These are phyloP conservation scores for Pisolithus tinctorius DNA, from an alignment of 768 basidiomycete species.

Conservation along the genomic window DNA sequence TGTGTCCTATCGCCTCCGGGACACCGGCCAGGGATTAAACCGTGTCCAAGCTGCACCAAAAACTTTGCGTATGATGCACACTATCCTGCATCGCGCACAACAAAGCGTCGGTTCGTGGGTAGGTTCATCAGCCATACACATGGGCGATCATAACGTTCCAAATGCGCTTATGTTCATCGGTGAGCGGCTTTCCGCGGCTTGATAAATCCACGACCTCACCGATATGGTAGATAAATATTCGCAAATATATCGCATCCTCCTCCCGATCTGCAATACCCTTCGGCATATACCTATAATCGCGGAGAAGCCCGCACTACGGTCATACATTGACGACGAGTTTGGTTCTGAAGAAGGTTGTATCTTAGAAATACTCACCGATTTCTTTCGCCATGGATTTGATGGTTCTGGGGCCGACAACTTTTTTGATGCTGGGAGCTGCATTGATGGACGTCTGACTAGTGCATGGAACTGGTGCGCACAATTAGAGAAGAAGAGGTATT, in stretches of 20 bases:
- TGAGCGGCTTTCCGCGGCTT: constrained; percentile 9
- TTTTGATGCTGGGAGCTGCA: constrained; percentile 80
- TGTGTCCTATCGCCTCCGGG: constrained; percentile 70
- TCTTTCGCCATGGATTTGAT: constrained; percentile 85
- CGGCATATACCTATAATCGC: constrained; percentile 61
- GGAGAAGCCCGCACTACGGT: constrained; percentile 61
- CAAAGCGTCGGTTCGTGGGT: constrained; percentile 77
- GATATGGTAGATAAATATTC: constrained; percentile 67
- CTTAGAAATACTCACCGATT: constrained; percentile 71
- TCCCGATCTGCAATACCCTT: constrained; percentile 81
- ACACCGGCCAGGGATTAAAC: constrained; percentile 88
- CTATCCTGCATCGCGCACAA: constrained; percentile 78
- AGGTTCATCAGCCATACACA: constrained; percentile 82
- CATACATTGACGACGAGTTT: constrained; percentile 79
- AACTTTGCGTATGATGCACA: constrained; percentile 87
- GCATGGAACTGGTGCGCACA: constrained; percentile 91
- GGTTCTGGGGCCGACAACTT: constrained; percentile 90
- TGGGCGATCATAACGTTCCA: constrained; percentile 70
- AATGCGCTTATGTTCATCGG: constrained; percentile 78
- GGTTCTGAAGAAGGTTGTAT: constrained; percentile 65
- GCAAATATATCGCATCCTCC: constrained; percentile 83
- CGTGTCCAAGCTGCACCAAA: constrained; percentile 83
- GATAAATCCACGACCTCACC: not conserved
- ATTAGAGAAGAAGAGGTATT: constrained; percentile 82
- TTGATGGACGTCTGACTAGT: constrained; percentile 80